Evolutionary conservation across 176 grass and related monocot genomes (phyloP), one percentile per base, ranked within the genome.

Genomic region (Avena eriantha): DNA sequence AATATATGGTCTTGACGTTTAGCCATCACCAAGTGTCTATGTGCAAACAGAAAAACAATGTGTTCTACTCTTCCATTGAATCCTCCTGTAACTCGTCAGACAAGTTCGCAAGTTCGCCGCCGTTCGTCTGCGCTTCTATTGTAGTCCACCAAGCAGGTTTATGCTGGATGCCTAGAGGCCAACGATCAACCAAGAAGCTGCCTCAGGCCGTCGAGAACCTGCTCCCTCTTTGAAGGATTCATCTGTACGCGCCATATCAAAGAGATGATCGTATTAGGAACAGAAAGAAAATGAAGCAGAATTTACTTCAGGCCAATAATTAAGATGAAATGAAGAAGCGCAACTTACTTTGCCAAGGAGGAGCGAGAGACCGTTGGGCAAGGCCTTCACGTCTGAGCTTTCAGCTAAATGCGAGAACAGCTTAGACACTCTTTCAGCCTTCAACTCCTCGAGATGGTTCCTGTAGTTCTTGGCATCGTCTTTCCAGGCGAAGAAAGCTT

Each of bases 401-500:
- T 91, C 90, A 64, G 91, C 88, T 9, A 99, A 85, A 80, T 70
- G 69, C 7, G 81, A 91, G 73, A 95, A 81, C 87, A 82, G 81
- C 58, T 88, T 85, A 6, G 82, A 91, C 80, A 92, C 77, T 65
- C 90, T 94, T 24, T 99, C 80, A 33, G 87, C 83, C 83, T 92
- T 93, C 63, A 99, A 87, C 19, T 99, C 97, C 41, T 93, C 82
- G 23, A 96, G 87, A 86, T 87, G 66, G 39, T 75, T 82, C 76
- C 88, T 85, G 23, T 93, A 99, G 83, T 99, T 99, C 73, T 77
- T 91, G 24, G 89, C 36, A 69, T 99, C 87, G 26, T 94, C 68
- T 83, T 90, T 96, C 97, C 97, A 99, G 81, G 89, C 69, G 10
- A 94, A 96, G 87, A 99, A 99, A 49, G 94, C 91, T 86, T 90